These are phyloP conservation scores for Calycina marina DNA, from an alignment of 2,329 filamentous ascomycete genomes.

Conservation along the genomic window DNA sequence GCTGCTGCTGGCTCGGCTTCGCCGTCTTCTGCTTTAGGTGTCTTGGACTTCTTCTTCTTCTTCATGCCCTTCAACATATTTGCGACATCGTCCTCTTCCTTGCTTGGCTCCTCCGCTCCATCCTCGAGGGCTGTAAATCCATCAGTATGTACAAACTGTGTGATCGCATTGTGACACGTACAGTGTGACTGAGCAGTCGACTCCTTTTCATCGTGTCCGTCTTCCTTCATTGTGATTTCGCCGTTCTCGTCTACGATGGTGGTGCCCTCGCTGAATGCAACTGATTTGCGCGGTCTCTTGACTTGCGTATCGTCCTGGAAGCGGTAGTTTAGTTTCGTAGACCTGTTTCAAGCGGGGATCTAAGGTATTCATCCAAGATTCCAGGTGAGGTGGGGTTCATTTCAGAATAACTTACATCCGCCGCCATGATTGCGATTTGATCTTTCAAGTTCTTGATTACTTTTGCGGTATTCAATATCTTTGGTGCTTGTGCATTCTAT, in stretches of 20 bases:
- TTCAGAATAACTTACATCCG: constrained; percentile 23
- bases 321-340: background rate
- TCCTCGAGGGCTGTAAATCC: constrained; percentile 24
- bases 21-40: constrained; percentile 46
- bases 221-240: constrained; percentile 62
- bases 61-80: constrained; percentile 53
- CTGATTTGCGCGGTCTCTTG: constrained; percentile 76
- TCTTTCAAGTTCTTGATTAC: too few relatives aligned
- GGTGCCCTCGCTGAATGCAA: constrained; percentile 81
- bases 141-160: constrained; percentile 41
- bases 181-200: constrained; percentile 69
- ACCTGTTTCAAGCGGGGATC: background rate
- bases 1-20: constrained; percentile 45
- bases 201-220: constrained; percentile 57
- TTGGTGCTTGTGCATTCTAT: background rate
- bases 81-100: constrained; percentile 42
- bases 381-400: background rate
- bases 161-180: constrained; percentile 43
- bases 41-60: constrained; percentile 78
- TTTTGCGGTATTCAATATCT: too few relatives aligned
- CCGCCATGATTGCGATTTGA: constrained; percentile 36
- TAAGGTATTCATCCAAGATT: too few relatives aligned
- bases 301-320: constrained; percentile 21
- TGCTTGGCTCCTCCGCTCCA: constrained; percentile 19
- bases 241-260: constrained; percentile 84